Percentiles rank a stretch among this genome's conserved stretches.
phyloP scores from a whole-genome alignment of 164 flowering plant genomes.

The Magnolia sinica region DNA sequence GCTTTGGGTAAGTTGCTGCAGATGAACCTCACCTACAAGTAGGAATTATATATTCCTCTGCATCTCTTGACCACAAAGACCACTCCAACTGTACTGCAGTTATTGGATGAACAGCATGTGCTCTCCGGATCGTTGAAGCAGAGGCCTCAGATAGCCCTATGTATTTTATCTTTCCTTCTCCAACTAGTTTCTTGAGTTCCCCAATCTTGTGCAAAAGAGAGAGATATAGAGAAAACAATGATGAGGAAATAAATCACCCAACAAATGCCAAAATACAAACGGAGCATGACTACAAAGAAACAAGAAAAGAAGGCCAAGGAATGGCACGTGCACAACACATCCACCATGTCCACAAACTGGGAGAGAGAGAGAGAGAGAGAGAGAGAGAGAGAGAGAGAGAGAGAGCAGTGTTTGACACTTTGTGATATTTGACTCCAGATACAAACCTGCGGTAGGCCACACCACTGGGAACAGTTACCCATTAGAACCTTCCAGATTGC shows the following conservation, averaged over 20 bases:
- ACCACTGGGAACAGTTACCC: too few relatives aligned
- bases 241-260: not conserved
- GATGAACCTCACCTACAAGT: conserved; percentile 21
- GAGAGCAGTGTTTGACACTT: too few relatives aligned
- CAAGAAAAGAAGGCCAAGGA: too few relatives aligned
- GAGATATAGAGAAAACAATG: not conserved
- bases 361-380: too few relatives aligned
- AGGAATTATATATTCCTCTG: conserved; percentile 21
- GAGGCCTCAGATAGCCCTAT: conserved; percentile 27
- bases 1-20: not conserved
- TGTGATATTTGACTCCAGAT: too few relatives aligned
- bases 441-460: too few relatives aligned
- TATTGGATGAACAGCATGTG: conserved; percentile 30
- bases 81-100: conserved; percentile 27
- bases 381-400: too few relatives aligned
- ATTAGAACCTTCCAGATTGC: too few relatives aligned
- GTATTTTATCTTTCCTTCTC: conserved; percentile 25
- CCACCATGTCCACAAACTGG: too few relatives aligned
- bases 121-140: conserved; percentile 28
- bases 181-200: conserved; percentile 25
- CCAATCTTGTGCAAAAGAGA: conserved; percentile 9
- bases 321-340: too few relatives aligned
- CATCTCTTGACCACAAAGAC: conserved; percentile 19
- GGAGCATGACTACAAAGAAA: too few relatives aligned
- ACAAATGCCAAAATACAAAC: not conserved